Evolutionary conservation across 441 rosid genomes (phyloP), one percentile per base, ranked within the genome.

Genomic region (Adansonia rubrostipa): DNA sequence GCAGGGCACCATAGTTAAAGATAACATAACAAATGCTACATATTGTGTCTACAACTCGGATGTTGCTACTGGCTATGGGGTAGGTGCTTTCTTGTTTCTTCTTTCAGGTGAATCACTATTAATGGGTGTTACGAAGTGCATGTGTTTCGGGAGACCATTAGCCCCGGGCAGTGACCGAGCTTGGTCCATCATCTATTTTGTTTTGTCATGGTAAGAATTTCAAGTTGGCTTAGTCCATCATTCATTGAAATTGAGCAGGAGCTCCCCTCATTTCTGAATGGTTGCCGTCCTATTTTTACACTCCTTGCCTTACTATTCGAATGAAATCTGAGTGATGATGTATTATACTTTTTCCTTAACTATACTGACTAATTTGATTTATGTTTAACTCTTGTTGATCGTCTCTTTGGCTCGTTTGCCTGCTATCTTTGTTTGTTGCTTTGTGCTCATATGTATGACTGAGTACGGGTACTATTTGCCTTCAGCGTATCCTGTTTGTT

Each of bases 51-150:
- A 96, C 86, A 85, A 87, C 78, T 93, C 97, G 33, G 97, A 93
- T 86, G 94, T 89, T 74, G 97, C 98, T 42, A 96, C 98, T 77
- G 99, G 98, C 66, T 96, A 93, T 83, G 98, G 97, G 69, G 98
- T 93, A 14, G 99, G 98, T 56, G 91, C 91, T 68, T 96, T 96
- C 86, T 83, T 96, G 66, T 96, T 93, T 85, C 97, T 96, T 80
- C 94, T 93, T 79, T 90, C 97, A 0, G 81, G 98, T 69, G 93
- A 96, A 87, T 91, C 97, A 19, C 85, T 93, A 44, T 85, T 93
- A 78, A 96, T 93, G 98, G 93, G 91, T 15, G 95, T 96, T 54
- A 92, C 99, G 47, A 93, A 81, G 82, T 93, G 98, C 84, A 93
- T 93, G 99, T 93, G 97, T 76, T 90, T 96, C 71, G 96, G 98